Evolutionary conservation across 208 protist species (phyloP).

Genomic region (Trichomonas tenax): DNA sequence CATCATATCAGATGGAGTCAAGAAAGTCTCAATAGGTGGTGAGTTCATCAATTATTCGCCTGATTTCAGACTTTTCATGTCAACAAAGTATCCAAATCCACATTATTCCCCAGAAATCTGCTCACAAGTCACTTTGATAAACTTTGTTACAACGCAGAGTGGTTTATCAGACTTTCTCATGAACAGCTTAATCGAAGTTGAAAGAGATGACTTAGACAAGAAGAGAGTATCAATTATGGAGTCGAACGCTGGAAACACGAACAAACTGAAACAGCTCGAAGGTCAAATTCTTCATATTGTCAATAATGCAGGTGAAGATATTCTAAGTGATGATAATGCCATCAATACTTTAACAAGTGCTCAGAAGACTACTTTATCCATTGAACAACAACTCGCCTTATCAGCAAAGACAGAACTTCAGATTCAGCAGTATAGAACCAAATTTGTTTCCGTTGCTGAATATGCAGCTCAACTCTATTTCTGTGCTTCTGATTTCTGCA

Average conservation of each 20-base stretch:
- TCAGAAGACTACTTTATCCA: constrained; percentile 55
- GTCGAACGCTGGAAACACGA: constrained; percentile 91
- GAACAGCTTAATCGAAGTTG: constrained; percentile 84
- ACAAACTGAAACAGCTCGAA: constrained; percentile 85
- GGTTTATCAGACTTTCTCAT: constrained; percentile 93
- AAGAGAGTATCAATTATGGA: constrained; percentile 69
- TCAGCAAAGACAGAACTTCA: constrained; percentile 70
- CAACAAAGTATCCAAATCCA: constrained; percentile 91
- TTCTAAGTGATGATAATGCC: constrained; percentile 87
- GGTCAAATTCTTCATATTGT: constrained; percentile 76
- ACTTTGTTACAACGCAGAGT: constrained; percentile 91
- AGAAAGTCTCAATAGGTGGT: neutral
- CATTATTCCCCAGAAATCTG: constrained; percentile 92
- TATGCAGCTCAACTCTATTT: constrained; percentile 75
- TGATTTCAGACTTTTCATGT: constrained; percentile 84
- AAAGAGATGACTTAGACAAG: constrained; percentile 87
- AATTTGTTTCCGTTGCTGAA: constrained; percentile 68
- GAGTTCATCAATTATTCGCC: constrained; percentile 47
- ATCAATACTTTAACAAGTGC: constrained; percentile 77
- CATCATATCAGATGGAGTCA: constrained; percentile 66
- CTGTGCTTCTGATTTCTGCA: constrained; percentile 57
- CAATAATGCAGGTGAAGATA: constrained; percentile 62
- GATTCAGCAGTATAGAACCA: constrained; percentile 66
- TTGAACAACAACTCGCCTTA: constrained; percentile 63
- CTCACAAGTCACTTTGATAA: constrained; percentile 89